Conservation (phyloP, 2,329 filamentous ascomycete species). For the Claviceps sp. region DNA sequence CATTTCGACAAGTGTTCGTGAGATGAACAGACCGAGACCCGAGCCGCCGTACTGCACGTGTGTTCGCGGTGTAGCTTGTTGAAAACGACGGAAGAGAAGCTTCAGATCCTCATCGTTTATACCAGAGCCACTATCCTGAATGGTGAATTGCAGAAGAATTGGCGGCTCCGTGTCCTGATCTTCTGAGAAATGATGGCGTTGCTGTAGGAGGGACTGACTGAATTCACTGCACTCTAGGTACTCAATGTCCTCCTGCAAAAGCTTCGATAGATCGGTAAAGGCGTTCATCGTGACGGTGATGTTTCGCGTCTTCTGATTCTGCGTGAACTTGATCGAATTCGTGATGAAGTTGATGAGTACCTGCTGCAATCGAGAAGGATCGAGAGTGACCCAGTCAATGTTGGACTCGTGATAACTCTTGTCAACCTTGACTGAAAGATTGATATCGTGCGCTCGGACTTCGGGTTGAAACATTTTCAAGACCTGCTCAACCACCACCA, state of each 20-base stretch:
- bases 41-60: constrained; percentile 61
- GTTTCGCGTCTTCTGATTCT: constrained; percentile 40
- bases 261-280: constrained; percentile 34
- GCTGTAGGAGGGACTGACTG: background rate
- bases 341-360: constrained; percentile 64
- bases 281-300: constrained; percentile 55
- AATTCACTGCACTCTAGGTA: constrained; percentile 33
- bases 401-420: constrained; percentile 49
- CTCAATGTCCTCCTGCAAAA: constrained; percentile 23
- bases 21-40: constrained; percentile 62
- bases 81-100: constrained; percentile 53
- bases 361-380: constrained; percentile 61
- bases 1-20: constrained; percentile 57
- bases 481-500: constrained; percentile 50
- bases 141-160: constrained; percentile 46
- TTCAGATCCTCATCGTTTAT: constrained; percentile 50
- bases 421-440: constrained; percentile 54
- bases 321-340: constrained; percentile 51
- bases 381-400: constrained; percentile 60
- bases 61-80: constrained; percentile 52
- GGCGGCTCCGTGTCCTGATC: constrained; percentile 25
- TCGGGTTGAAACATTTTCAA: constrained; percentile 71
- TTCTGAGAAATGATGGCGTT: constrained; percentile 16
- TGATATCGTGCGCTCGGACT: constrained; percentile 55
- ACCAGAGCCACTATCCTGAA: constrained; percentile 56